Base-by-base conservation (phyloP, 202 grass and related monocot genomes). In the Setaria italica region DNA sequence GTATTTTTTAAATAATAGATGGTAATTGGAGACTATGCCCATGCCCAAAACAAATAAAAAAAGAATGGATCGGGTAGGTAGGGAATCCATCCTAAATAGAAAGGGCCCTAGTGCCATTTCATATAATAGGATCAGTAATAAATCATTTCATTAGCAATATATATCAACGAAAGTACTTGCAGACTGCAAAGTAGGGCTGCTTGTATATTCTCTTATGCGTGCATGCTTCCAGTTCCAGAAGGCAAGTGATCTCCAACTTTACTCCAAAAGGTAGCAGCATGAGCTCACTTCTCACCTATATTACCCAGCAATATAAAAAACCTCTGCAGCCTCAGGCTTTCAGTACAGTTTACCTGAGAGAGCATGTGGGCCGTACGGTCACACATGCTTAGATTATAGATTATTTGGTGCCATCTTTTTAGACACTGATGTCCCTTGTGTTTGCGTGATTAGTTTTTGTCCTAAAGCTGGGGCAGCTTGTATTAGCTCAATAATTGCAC, bases 401-500 rank as follows among this genome's bases (percentile, higher is more conserved):
- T 58, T 69, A 70, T 46, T 16, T 72, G 62, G 80, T 45, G 78
- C 6, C 87, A 76, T 81, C 88, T 77, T 89, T 85, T 89, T 70
- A 81, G 77, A 70, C 54, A 14, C 29, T 42, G 54, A 21, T 77
- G 34, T 67, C 29, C 19, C 39, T 8, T 43, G 33, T 42, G 35
- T 64, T 78, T 86, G 56, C 34, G 46, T 82, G 85, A 70, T 86
- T 86, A 49, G 55, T 65, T 50, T 57, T 50, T 78, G 73, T 58
- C 76, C 56, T 49, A 86, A 82, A 79, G 72, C 57, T 58, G 25
- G 35, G n/a, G 73, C 84, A 90, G 65, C 39, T 78, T 39, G 73
- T 82, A 30, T 86, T 90, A 86, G 35, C 83, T 90, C 72, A 86
- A 73, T 90, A 78, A 90, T 89, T 86, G 19, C 56, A 78, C 17